These are phyloP conservation scores for Orychophragmus violaceus DNA, from an alignment of 345 rosid genomes.

Conservation along the genomic window DNA sequence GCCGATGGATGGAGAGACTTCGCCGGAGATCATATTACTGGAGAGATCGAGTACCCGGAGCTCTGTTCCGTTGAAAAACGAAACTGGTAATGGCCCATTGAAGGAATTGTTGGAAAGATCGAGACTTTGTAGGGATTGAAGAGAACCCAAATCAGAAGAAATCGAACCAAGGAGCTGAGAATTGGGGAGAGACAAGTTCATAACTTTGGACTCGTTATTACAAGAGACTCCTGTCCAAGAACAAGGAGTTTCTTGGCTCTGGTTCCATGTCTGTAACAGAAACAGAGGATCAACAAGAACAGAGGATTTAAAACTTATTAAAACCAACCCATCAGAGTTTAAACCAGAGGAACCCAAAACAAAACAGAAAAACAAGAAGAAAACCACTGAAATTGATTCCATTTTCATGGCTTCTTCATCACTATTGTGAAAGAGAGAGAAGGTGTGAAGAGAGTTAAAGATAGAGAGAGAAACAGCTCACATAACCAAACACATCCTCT, in stretches of 20 bases:
- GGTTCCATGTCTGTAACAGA: constrained; percentile 53
- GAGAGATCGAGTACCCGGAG: constrained; percentile 22
- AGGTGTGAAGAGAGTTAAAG: constrained; percentile 19
- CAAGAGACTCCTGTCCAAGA: constrained; percentile 76
- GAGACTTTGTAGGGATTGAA: constrained; percentile 49
- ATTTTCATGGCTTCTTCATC: constrained; percentile 29
- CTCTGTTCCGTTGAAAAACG: constrained; percentile 16
- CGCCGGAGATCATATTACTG: constrained; percentile 28
- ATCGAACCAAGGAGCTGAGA: constrained; percentile 67
- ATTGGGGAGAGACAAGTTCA: constrained; percentile 50
- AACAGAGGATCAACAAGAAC: constrained; percentile 57
- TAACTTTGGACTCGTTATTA: constrained; percentile 38
- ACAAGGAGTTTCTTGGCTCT: constrained; percentile 56
- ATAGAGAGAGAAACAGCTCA: constrained; percentile 24
- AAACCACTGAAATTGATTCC: background rate
- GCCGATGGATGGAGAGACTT: constrained; percentile 6
- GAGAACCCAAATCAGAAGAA: constrained; percentile 58
- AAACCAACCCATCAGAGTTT: constrained; percentile 59
- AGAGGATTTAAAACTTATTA: constrained; percentile 62
- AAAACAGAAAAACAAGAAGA: constrained; percentile 15
- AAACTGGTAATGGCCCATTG: constrained; percentile 24
- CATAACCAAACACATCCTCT: constrained; percentile 14
- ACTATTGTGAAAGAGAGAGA: background rate
- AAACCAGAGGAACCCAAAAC: constrained; percentile 33
- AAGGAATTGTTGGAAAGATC: constrained; percentile 36